phyloP scores from a whole-genome alignment of 2,329 filamentous ascomycete genomes.

The Aspergillus latus region DNA sequence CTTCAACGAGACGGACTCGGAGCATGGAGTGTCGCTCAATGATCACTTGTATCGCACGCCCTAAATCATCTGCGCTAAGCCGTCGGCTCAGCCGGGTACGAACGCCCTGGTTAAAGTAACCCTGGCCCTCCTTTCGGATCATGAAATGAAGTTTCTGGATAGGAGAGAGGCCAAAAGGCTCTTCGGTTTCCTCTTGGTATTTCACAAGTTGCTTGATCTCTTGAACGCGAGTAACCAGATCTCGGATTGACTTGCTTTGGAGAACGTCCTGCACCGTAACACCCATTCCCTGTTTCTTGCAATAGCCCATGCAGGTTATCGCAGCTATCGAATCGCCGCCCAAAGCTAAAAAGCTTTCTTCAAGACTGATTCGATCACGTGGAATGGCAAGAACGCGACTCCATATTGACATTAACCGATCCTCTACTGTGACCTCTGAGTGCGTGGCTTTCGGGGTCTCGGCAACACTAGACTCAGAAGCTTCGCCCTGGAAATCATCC shows the following conservation, averaged over 20 bases:
- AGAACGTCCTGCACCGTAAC: conserved; percentile 52
- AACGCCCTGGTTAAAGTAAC: conserved; percentile 43
- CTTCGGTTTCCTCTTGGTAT: conserved; percentile 35
- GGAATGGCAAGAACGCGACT: conserved; percentile 43
- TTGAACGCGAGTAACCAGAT: conserved; percentile 34
- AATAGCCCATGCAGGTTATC: conserved; percentile 51
- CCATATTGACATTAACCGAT: conserved; percentile 35
- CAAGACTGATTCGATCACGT: conserved; percentile 30
- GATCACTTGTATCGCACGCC: conserved; percentile 31
- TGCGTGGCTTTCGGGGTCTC: conserved; percentile 8
- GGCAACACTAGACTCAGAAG: neutral
- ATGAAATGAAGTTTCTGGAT: conserved; percentile 42
- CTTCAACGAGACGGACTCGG: conserved; percentile 32
- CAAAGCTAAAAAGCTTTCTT: conserved; percentile 45
- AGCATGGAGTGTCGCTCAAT: conserved; percentile 41
- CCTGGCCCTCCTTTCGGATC: conserved; percentile 33
- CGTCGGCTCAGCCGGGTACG: conserved; percentile 31
- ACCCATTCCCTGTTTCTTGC: conserved; percentile 47
- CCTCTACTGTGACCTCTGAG: conserved; percentile 31
- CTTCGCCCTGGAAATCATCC: conserved; percentile 27
- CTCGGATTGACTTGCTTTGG: conserved; percentile 47
- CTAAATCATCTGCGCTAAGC: conserved; percentile 26
- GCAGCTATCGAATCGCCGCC: conserved; percentile 54
- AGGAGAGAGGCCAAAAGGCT: conserved; percentile 37
- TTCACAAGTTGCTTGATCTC: conserved; percentile 31